Conservation (phyloP, 768 basidiomycete species). For the Psilocybe tampanensis region DNA sequence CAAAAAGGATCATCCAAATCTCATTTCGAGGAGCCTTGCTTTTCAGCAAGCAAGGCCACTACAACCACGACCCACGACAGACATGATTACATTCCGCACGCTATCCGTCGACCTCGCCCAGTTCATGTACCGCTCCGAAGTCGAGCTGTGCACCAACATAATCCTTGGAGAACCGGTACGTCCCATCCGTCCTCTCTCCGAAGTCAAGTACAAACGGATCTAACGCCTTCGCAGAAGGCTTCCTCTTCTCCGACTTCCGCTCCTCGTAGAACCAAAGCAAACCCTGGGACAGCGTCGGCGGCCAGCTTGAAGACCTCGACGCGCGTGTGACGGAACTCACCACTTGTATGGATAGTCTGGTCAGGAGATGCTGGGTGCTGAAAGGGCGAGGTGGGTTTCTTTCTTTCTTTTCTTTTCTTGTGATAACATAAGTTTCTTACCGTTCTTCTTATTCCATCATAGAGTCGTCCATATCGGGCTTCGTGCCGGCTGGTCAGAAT, state of each 20-base stretch:
- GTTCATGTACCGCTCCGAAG: conserved; percentile 73
- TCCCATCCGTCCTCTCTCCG: conserved; percentile 75
- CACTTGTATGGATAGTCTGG: conserved; percentile 43
- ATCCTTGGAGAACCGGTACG: conserved; percentile 78
- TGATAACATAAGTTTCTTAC: background rate
- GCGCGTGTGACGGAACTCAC: conserved; percentile 48
- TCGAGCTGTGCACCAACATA: conserved; percentile 70
- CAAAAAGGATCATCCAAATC: too few species aligned
- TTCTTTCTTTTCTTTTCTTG: conserved; percentile 4
- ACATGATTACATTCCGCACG: conserved; percentile 70
- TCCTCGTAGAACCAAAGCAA: conserved; percentile 67
- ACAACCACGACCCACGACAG: too few species aligned
- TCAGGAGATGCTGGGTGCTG: conserved; percentile 36
- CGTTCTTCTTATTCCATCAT: background rate
- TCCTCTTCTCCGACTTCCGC: conserved; percentile 81
- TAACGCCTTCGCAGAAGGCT: conserved; percentile 82
- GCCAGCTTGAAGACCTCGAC: conserved; percentile 63
- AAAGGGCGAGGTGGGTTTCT: conserved; percentile 49
- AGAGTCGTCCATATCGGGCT: conserved; percentile 71
- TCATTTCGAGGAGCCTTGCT: too few species aligned
- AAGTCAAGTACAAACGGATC: conserved; percentile 79
- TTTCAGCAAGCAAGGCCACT: too few species aligned
- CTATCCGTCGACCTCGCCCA: conserved; percentile 79
- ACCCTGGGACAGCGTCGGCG: conserved; percentile 73
- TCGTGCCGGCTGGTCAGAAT: conserved; percentile 64